phyloP scores from a whole-genome alignment of 805 yeast genomes.

The Barnettozyma wickerhamii region DNA sequence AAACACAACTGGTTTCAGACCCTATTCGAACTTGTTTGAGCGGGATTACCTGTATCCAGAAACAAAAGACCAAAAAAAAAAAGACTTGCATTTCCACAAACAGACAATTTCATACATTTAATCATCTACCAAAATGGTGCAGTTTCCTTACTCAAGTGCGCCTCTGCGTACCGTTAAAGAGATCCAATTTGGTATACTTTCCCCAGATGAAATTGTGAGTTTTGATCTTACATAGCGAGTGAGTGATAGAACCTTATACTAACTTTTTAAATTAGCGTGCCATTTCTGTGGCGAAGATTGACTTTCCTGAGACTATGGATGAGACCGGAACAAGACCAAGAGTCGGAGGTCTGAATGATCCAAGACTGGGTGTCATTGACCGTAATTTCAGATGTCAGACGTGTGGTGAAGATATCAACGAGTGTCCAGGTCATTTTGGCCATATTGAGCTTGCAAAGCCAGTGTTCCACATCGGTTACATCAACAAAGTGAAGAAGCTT shows the following conservation, averaged over 20 bases:
- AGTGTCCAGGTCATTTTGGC: constrained; percentile 99
- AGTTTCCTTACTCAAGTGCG: constrained; percentile 94
- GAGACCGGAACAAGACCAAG: constrained; percentile 92
- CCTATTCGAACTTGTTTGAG: too few relatives aligned
- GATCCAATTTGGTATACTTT: constrained; percentile 96
- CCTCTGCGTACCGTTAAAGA: constrained; percentile 97
- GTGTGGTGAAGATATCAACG: constrained; percentile 98
- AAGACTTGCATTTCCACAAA: constrained; percentile 2
- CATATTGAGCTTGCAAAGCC: constrained; percentile 98
- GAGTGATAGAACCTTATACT: constrained; percentile 6
- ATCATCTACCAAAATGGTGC: constrained; percentile 30
- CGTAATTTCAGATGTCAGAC: constrained; percentile 98
- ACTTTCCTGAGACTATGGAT: constrained; percentile 99
- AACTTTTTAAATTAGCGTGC: constrained; percentile 53
- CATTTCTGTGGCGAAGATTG: constrained; percentile 95
- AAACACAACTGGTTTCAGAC: too few relatives aligned
- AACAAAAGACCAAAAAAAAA: constrained; percentile 8
- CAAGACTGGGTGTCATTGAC: constrained; percentile 95
- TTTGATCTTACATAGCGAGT: constrained; percentile 13
- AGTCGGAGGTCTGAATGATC: constrained; percentile 96
- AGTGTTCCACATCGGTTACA: constrained; percentile 95
- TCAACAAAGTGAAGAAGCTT: constrained; percentile 88
- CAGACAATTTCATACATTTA: background rate
- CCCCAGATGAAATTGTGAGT: constrained; percentile 87
- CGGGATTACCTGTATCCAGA: too few relatives aligned